Percentiles rank a stretch among this genome's conserved stretches.
Conservation (phyloP, 2,329 filamentous ascomycete genomes). For the Elsinoe fawcettii region DNA sequence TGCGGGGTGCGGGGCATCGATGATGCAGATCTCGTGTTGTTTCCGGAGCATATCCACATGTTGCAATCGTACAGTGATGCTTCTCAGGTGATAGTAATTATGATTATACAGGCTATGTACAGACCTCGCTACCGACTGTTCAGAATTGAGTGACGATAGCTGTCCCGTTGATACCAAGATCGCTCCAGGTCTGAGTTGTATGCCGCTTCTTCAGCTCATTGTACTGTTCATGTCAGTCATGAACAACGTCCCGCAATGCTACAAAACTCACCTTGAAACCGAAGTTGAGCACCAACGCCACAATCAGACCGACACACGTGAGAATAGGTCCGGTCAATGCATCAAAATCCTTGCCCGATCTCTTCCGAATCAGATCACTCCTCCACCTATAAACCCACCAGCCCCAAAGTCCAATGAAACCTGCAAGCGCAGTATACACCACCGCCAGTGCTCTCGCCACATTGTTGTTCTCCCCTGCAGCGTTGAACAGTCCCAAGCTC, state of each 20-base stretch:
- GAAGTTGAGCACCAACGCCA: slow-evolving; percentile 80
- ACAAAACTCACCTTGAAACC: slow-evolving; percentile 60
- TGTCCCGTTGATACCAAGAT: slow-evolving; percentile 10
- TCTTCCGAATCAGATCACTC: slow-evolving; percentile 68
- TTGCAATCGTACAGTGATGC: too few species aligned
- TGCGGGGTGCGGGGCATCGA: neutral
- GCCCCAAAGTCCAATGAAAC: slow-evolving; percentile 81
- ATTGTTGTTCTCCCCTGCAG: slow-evolving; percentile 65
- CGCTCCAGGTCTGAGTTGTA: neutral
- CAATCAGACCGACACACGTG: slow-evolving; percentile 68
- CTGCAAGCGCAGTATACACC: slow-evolving; percentile 71
- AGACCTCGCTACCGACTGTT: neutral
- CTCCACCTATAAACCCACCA: slow-evolving; percentile 73
- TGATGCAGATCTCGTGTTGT: too few species aligned
- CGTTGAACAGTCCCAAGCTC: slow-evolving; percentile 79
- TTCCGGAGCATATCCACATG: too few species aligned
- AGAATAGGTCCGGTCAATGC: slow-evolving; percentile 77
- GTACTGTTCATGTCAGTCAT: slow-evolving; percentile 2
- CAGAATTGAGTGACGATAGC: slow-evolving; percentile 7
- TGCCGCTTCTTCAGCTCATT: slow-evolving; percentile 11
- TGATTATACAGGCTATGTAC: slow-evolving; percentile 3
- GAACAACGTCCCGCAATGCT: neutral
- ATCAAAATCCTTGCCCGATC: slow-evolving; percentile 90
- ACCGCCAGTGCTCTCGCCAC: slow-evolving; percentile 72
- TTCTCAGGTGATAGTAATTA: neutral